Evolutionary conservation across 192 early-diverging fungal genomes (phyloP).

Genomic region (Backusella liffmaniae): DNA sequence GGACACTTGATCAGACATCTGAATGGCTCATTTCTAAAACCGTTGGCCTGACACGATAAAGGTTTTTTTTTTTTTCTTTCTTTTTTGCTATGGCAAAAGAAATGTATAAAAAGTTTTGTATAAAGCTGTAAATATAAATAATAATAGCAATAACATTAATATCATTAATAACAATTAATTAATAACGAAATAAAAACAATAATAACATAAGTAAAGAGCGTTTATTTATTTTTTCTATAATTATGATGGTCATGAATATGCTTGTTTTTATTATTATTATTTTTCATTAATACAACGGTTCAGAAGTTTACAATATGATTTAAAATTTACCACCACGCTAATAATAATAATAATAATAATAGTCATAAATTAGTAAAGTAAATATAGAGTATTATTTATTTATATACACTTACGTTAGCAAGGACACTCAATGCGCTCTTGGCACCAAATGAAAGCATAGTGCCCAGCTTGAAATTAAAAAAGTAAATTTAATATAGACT

Average conservation of each 20-base stretch:
- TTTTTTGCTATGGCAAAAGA: background rate
- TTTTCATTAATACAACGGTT: background rate
- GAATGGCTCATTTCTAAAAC: slow-evolving; percentile 13
- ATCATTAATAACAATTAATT: background rate
- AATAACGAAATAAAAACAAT: background rate
- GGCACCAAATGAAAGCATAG: slow-evolving; percentile 43
- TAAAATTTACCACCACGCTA: slow-evolving; percentile 14
- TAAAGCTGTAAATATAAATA: background rate
- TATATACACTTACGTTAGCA: slow-evolving; percentile 42
- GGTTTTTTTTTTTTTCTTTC: background rate
- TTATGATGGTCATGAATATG: background rate
- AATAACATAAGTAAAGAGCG: background rate
- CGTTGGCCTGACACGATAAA: background rate
- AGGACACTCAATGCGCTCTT: slow-evolving; percentile 44
- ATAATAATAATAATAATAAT: background rate
- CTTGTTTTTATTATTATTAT: background rate
- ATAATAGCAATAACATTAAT: background rate
- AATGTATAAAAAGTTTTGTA: background rate
- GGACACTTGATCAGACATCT: slow-evolving; percentile 12
- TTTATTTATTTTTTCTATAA: background rate
- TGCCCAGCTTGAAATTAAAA: slow-evolving; percentile 24
- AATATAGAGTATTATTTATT: background rate
- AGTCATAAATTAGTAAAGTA: background rate
- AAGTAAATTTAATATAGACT: background rate
- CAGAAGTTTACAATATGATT: background rate